Evolutionary conservation across 106 monocot species (phyloP).

Genomic region (Acorus calamus): DNA sequence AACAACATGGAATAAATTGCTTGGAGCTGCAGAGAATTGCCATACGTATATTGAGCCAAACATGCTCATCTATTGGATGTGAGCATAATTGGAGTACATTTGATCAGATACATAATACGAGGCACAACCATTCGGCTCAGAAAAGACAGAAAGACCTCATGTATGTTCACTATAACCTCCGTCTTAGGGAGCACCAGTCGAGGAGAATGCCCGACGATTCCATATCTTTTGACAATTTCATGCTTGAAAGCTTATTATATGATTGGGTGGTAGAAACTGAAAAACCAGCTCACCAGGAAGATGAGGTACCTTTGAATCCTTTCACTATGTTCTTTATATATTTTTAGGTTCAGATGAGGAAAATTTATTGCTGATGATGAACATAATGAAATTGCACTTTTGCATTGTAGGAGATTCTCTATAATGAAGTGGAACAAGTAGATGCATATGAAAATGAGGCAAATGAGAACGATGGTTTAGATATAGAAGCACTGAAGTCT

Average conservation of each 20-base stretch:
- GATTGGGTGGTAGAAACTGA: conserved; percentile 33
- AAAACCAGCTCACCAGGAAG: conserved; percentile 12
- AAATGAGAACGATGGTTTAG: conserved; percentile 9
- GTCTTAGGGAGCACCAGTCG: conserved; percentile 30
- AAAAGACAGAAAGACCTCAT: conserved; percentile 22
- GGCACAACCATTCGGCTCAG: conserved; percentile 26
- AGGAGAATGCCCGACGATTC: conserved; percentile 9
- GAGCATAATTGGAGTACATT: conserved; percentile 31
- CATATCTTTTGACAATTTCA: conserved; percentile 13
- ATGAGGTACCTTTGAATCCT: conserved; percentile 15
- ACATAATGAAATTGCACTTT: neutral
- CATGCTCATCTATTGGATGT: conserved; percentile 26
- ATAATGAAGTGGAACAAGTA: conserved; percentile 12
- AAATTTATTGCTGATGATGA: too few relatives aligned
- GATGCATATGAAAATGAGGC: conserved; percentile 10
- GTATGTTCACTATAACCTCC: conserved; percentile 42
- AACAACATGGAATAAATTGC: conserved; percentile 61
- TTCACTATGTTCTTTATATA: neutral
- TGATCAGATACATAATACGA: conserved; percentile 17
- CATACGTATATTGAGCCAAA: conserved; percentile 49
- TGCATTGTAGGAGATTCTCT: conserved; percentile 19
- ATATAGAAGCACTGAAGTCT: conserved; percentile 2
- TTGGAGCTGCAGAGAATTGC: conserved; percentile 46
- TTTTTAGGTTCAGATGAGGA: too few relatives aligned
- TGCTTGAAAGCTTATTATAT: conserved; percentile 27